Base-by-base conservation (phyloP, 306 rosid genomes). In the Castanopsis chinensis region DNA sequence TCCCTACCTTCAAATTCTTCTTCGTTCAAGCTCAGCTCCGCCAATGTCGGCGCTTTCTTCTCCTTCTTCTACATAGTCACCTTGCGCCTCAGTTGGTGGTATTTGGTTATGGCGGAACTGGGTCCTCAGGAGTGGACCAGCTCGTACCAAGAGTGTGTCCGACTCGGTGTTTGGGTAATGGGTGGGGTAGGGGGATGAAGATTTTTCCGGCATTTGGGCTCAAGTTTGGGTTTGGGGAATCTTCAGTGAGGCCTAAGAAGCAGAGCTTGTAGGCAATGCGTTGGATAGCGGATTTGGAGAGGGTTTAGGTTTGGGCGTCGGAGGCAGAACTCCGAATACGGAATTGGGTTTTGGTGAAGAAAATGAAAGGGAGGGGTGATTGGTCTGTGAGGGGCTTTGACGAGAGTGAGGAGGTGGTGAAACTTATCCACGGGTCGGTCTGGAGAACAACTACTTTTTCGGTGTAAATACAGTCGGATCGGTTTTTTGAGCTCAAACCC, bases 181-280 rank as follows among this genome's bases (percentile, higher is more conserved):
- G 84, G 57, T 85, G 81, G 6, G 93, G 95, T 35, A 92, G 69
- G 0, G 98, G 27, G 27, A 25, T 25, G 27, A 25, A 25, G 27
- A 25, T 25, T 25, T 25, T 25, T 25, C 27, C 27, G 1, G 1
- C 1, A 1, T 63, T 63, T 6, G 79, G 77, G 1, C 86, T 76
- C 0, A 78, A 6, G 0, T 27, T 56, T 0, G 72, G 71, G 8
- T 32, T 7, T 21, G 84, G 64, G 23, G 59, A 15, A 20, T 81
- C 83, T 21, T 92, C 97, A 13, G 86, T 41, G 86, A 89, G 83
- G 6, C 98, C 98, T 28, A 94, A 97, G 81, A 82, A 83, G 0
- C 94, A 91, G 75, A 92, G 97, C 90, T 94, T 94, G 8, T 92
- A 92, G 58, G 97, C 93, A 21, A 94, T 94, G 18, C 97, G 85